Percentiles rank a stretch among this genome's conserved stretches.
Conservation (phyloP, 2,329 filamentous ascomycete species). For the Phyllosticta citribraziliensis region DNA sequence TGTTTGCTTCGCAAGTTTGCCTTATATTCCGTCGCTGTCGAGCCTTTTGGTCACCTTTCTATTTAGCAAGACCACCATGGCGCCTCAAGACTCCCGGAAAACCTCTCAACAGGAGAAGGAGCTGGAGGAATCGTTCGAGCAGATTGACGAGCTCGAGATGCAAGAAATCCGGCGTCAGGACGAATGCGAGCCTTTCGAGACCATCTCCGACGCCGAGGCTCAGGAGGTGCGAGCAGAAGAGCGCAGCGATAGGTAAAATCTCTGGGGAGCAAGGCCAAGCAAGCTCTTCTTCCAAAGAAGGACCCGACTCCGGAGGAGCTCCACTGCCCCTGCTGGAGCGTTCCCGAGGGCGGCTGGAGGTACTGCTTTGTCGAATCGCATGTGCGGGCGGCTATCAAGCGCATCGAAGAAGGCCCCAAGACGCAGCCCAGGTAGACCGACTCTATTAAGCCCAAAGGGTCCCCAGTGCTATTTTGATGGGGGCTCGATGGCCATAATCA, state of each 20-base stretch:
- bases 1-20: not conserved
- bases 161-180: not conserved
- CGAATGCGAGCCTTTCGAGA: not conserved
- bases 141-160: not conserved
- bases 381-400: not conserved
- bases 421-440: too few relatives aligned
- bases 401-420: not conserved
- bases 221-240: not conserved
- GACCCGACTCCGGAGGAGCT: not conserved
- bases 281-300: constrained; percentile 18
- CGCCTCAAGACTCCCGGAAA: not conserved
- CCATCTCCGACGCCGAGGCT: not conserved
- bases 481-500: too few relatives aligned
- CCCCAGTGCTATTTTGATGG: too few relatives aligned
- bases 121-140: not conserved
- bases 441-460: too few relatives aligned
- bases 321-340: constrained; percentile 2
- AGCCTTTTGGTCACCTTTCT: not conserved
- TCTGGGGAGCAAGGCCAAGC: constrained; percentile 31
- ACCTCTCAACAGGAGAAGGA: not conserved
- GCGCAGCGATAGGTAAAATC: not conserved
- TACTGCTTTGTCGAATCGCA: not conserved
- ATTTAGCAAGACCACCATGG: not conserved
- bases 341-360: not conserved
- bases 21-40: not conserved